A percentile compares a stretch with the other conserved stretches of the same genome.
Conservation (phyloP, 2,329 filamentous ascomycete species). For the Graphilbum fragrans region DNA sequence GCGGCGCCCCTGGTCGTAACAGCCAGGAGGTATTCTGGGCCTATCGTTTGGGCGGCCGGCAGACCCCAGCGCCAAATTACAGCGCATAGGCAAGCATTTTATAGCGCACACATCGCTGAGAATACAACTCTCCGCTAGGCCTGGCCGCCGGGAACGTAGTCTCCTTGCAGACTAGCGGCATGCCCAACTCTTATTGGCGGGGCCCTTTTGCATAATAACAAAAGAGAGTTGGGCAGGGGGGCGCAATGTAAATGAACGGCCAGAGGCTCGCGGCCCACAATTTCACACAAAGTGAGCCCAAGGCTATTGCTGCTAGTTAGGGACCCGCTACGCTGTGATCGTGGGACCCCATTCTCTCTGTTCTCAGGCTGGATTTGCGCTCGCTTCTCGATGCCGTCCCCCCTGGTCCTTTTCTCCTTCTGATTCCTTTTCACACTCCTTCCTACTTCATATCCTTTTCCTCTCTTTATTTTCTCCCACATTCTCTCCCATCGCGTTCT, state of each 20-base stretch:
- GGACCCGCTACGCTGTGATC: neutral
- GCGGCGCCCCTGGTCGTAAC: too few species aligned
- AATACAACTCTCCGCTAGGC: too few species aligned
- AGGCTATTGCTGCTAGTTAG: too few species aligned
- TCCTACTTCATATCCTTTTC: slow-evolving; percentile 3
- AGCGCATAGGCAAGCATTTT: too few species aligned
- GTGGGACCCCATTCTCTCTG: neutral
- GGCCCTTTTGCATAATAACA: neutral
- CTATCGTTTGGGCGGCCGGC: too few species aligned
- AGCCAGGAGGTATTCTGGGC: too few species aligned
- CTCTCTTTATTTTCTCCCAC: neutral
- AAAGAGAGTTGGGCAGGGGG: neutral
- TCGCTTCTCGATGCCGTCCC: neutral
- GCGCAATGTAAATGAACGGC: too few species aligned
- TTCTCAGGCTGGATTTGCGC: neutral
- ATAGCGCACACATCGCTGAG: too few species aligned
- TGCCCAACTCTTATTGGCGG: too few species aligned
- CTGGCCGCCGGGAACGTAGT: too few species aligned
- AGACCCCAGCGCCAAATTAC: too few species aligned
- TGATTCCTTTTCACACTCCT: neutral
- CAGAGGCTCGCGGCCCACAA: neutral
- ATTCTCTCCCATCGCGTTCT: slow-evolving; percentile 7
- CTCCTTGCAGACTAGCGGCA: too few species aligned
- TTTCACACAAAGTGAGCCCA: neutral
- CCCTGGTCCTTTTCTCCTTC: neutral